A percentile compares a stretch with the other conserved stretches of the same genome.
Evolutionary conservation across 2,329 filamentous ascomycete genomes (phyloP).

Genomic region (Sphaerulina musiva): DNA sequence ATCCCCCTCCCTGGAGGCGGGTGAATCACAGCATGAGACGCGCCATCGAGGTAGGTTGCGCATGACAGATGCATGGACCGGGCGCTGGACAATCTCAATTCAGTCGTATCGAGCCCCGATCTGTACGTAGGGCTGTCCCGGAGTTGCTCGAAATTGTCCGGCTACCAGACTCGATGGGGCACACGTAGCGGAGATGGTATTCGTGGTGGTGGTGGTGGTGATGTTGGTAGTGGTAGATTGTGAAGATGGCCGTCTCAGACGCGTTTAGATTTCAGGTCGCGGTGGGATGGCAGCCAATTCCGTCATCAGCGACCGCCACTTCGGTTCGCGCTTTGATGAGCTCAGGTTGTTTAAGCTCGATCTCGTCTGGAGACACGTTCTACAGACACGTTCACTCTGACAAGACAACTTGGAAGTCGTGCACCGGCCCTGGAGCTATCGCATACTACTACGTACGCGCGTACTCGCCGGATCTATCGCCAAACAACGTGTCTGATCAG

Average conservation of each 20-base stretch:
- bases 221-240: too few relatives aligned
- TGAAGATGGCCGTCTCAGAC: too few relatives aligned
- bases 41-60: neutral
- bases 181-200: too few relatives aligned
- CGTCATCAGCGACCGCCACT: neutral
- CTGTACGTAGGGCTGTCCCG: too few relatives aligned
- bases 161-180: too few relatives aligned
- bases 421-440: neutral
- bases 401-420: neutral
- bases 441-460: neutral
- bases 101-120: too few relatives aligned
- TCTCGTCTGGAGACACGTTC: neutral
- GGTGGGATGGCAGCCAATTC: neutral
- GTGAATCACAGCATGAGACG: neutral
- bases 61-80: too few relatives aligned
- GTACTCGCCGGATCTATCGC: neutral
- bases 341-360: neutral
- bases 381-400: neutral
- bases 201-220: too few relatives aligned
- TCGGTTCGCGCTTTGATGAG: neutral
- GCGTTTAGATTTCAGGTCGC: neutral
- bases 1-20: neutral
- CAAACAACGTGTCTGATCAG: neutral
- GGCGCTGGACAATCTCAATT: too few relatives aligned
- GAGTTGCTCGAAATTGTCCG: too few relatives aligned